A percentile compares a stretch with the other conserved stretches of the same genome.
Conservation (phyloP, 345 rosid species). For the Passiflora organensis region DNA sequence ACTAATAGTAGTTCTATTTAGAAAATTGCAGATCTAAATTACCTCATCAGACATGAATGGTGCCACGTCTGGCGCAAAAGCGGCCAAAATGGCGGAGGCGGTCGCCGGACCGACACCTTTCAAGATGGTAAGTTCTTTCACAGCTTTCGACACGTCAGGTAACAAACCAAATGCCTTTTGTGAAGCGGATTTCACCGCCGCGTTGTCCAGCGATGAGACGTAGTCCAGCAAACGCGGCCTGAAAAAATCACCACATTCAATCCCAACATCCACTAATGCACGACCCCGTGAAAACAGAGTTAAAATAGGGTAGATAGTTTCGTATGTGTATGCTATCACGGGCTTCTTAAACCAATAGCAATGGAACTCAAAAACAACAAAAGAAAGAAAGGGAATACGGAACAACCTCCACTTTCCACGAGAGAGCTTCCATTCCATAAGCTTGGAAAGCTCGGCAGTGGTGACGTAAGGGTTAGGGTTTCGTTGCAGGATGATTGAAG, state of each 20-base stretch:
- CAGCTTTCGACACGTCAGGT: slow-evolving; percentile 66
- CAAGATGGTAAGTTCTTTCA: slow-evolving; percentile 64
- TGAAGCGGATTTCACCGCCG: slow-evolving; percentile 59
- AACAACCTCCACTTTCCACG: slow-evolving; percentile 87
- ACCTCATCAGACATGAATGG: slow-evolving; percentile 96
- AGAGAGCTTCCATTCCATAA: slow-evolving; percentile 90
- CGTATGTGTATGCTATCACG: no score
- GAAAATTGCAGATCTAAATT: not conserved
- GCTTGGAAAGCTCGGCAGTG: slow-evolving; percentile 68
- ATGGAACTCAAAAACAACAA: no score
- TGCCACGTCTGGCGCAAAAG: slow-evolving; percentile 69
- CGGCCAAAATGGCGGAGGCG: slow-evolving; percentile 82
- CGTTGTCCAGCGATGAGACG: slow-evolving; percentile 66
- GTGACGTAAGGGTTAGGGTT: slow-evolving; percentile 78
- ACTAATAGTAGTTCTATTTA: not conserved
- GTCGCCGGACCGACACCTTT: slow-evolving; percentile 95
- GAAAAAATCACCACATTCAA: slow-evolving; percentile 1
- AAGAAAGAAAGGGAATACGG: not conserved
- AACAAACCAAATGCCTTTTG: slow-evolving; percentile 67
- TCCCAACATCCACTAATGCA: no score
- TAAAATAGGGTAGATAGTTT: no score
- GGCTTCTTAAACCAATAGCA: no score
- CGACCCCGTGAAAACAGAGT: no score
- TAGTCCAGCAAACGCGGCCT: slow-evolving; percentile 80
- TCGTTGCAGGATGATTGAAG: slow-evolving; percentile 52